A percentile compares a stretch with the other conserved stretches of the same genome.
These are phyloP conservation scores for Fusarium sarcochroum DNA, from an alignment of 2,329 filamentous ascomycete genomes.

Conservation along the genomic window DNA sequence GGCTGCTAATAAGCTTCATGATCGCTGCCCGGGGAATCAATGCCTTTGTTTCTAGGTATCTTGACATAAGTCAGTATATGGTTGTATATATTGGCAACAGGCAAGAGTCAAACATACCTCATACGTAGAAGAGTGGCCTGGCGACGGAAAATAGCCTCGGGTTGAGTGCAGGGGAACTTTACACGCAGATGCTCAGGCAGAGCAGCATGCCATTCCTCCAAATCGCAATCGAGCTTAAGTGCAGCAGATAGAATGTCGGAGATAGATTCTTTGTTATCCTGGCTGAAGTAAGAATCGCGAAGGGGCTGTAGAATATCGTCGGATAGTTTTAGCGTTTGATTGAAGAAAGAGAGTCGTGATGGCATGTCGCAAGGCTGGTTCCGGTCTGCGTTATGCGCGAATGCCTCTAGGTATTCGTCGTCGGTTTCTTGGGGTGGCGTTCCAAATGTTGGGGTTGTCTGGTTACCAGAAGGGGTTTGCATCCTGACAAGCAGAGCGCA, in stretches of 20 bases:
- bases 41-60: slow-evolving; percentile 45
- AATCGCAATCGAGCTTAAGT: slow-evolving; percentile 37
- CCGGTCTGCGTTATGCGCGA: slow-evolving; percentile 4
- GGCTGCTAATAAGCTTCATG: slow-evolving; percentile 37
- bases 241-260: slow-evolving; percentile 33
- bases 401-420: slow-evolving; percentile 43
- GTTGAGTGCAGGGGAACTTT: slow-evolving; percentile 35
- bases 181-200: slow-evolving; percentile 41
- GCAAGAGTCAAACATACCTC: slow-evolving; percentile 14
- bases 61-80: slow-evolving; percentile 10
- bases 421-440: slow-evolving; percentile 42
- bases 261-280: slow-evolving; percentile 9
- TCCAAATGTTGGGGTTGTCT: slow-evolving; percentile 29
- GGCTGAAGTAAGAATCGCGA: slow-evolving; percentile 32
- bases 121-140: slow-evolving; percentile 44
- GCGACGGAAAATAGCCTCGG: slow-evolving; percentile 40
- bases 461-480: slow-evolving; percentile 36
- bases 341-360: slow-evolving; percentile 44
- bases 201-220: slow-evolving; percentile 43
- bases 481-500: slow-evolving; percentile 42
- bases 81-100: rapidly evolving
- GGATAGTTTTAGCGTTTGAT: slow-evolving; percentile 40
- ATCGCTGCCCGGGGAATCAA: slow-evolving; percentile 42
- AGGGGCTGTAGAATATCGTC: slow-evolving; percentile 41
- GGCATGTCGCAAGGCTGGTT: slow-evolving; percentile 40